Conservation (phyloP, 805 yeast genomes). For the Lachancea meyersii region DNA sequence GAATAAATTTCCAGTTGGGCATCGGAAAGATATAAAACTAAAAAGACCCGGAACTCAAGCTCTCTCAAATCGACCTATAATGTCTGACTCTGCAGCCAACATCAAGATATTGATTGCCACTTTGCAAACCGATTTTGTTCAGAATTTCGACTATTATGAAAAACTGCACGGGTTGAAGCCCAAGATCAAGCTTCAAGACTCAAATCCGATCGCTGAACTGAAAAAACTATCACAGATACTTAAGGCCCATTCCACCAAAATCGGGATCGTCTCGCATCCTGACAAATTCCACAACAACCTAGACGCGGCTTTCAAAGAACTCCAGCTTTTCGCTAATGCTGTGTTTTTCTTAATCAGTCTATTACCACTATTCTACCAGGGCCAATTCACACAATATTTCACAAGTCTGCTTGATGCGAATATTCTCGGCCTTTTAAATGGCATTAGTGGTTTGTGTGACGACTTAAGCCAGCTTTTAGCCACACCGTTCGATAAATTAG, state of each 20-base stretch:
- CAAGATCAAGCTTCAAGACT: constrained; percentile 22
- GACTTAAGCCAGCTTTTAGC: constrained; percentile 18
- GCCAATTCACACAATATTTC: constrained; percentile 17
- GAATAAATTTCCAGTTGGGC: too few species aligned
- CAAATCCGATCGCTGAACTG: constrained; percentile 41
- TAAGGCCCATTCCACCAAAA: constrained; percentile 71
- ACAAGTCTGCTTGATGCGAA: constrained; percentile 17
- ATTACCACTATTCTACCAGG: constrained; percentile 27
- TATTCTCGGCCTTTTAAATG: constrained; percentile 20
- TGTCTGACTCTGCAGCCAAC: neutral
- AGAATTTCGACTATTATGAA: constrained; percentile 14
- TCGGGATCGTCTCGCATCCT: constrained; percentile 34
- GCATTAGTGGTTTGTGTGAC: constrained; percentile 17
- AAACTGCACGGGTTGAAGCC: constrained; percentile 20
- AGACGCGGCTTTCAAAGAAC: constrained; percentile 24
- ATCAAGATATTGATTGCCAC: constrained; percentile 9
- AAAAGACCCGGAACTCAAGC: too few species aligned
- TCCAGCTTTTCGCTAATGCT: constrained; percentile 23
- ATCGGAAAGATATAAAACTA: too few species aligned
- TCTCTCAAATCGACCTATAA: too few species aligned
- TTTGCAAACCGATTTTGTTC: constrained; percentile 22
- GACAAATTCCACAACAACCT: constrained; percentile 18
- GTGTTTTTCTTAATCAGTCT: constrained; percentile 23
- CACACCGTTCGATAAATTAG: neutral
- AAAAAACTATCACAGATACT: constrained; percentile 52